Conservation (phyloP, 495 filamentous ascomycete genomes). For the Annulohypoxylon stygium region DNA sequence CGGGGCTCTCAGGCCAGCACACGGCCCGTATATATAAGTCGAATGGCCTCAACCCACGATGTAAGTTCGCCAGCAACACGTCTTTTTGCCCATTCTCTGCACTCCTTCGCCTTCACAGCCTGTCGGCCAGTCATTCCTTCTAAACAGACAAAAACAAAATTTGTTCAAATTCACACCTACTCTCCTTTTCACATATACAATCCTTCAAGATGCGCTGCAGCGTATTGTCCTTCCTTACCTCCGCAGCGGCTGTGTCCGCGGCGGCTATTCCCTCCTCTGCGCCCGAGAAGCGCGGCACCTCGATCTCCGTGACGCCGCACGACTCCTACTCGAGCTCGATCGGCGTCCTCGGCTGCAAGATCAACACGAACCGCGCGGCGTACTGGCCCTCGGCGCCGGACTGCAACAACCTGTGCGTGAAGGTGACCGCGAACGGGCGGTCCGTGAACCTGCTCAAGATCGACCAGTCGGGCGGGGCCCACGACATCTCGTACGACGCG, state of each 20-base stretch:
- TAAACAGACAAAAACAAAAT: neutral
- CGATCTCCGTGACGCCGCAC: slow-evolving; percentile 48
- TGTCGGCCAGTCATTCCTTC: slow-evolving; percentile 28
- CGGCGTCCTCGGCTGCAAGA: slow-evolving; percentile 54
- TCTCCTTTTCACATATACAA: neutral
- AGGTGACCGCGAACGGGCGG: slow-evolving; percentile 48
- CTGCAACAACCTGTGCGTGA: slow-evolving; percentile 53
- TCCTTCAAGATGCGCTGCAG: slow-evolving; percentile 37
- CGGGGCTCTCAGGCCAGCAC: neutral
- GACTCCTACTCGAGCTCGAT: slow-evolving; percentile 50
- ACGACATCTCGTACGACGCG: slow-evolving; percentile 54
- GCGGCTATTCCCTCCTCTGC: slow-evolving; percentile 24
- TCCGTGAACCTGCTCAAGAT: slow-evolving; percentile 47
- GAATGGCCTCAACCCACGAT: slow-evolving; percentile 5
- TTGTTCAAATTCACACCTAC: neutral
- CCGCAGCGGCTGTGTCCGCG: slow-evolving; percentile 31
- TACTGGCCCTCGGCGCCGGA: slow-evolving; percentile 49
- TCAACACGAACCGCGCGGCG: slow-evolving; percentile 53
- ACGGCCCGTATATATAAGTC: slow-evolving; percentile 16
- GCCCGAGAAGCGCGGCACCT: slow-evolving; percentile 28
- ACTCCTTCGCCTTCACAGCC: slow-evolving; percentile 11
- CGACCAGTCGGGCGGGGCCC: slow-evolving; percentile 48
- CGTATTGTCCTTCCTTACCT: slow-evolving; percentile 31
- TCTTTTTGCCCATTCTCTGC: slow-evolving; percentile 14
- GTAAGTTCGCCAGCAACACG: neutral